Base-by-base conservation (phyloP, 164 flowering plant species). In the Piper betle region DNA sequence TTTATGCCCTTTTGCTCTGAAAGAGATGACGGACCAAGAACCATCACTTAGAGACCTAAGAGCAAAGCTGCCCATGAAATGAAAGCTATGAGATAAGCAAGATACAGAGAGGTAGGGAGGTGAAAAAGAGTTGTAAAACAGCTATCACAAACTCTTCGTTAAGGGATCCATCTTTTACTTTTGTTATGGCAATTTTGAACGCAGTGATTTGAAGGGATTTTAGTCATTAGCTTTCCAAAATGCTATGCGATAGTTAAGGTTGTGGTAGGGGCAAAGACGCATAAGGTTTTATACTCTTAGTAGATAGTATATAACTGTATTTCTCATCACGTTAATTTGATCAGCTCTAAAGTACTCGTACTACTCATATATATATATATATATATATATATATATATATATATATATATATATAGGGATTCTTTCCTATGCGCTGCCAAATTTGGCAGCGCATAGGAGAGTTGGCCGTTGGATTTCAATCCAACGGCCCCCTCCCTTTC, bases 1-100 rank as follows among this genome's bases (percentile, higher is more conserved):
- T 80, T 71, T 63, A 63, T 79, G 65, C 69, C 55, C 55, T 84
- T 75, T 75, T 75, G 61, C 82, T 81, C 80, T 80, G n/a, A n/a
- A n/a, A n/a, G n/a, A n/a, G n/a, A n/a, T n/a, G n/a, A n/a, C n/a
- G n/a, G n/a, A n/a, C n/a, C 74, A 74, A 53, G 56, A 9, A 43
- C 50, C 50, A 43, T 60, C 52, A 60, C 42, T 46, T 60, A 53
- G 8, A 6, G 50, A 15, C 12, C 50, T 43, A 43, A 8, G 50
- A 43, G 50, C 50, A 43, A 43, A 43, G 50, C 12, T 43, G 50
- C 50, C 50, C 50, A 43, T 43, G 50, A 43, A 43, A 64, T 46
- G 56, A 56, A 72, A 52, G 68, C 62, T 59, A 53, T 25, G 57
- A 65, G 38, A n/a, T 43, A 43, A 43, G 50, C 6, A 39, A 48